Percentiles rank a stretch among this genome's conserved stretches.
Conservation (phyloP, 2,329 filamentous ascomycete species). For the Cladorrhinum sp. region DNA sequence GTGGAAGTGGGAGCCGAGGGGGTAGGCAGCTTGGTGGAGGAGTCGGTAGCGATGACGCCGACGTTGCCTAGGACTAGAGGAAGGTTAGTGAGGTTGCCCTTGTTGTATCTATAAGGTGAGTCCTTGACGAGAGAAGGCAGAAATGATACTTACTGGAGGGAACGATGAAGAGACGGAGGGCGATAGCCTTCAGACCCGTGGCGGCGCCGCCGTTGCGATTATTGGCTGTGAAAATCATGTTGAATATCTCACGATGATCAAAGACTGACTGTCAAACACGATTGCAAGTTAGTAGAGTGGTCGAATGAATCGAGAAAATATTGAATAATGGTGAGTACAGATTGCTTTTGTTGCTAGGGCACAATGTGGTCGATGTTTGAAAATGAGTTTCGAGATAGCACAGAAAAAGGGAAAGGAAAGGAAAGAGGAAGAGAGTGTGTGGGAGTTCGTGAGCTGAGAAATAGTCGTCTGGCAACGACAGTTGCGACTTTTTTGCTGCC, state of each 20-base stretch:
- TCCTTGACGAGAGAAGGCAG: not conserved
- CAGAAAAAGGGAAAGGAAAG: not conserved
- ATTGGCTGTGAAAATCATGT: conserved; percentile 2
- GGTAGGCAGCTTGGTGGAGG: not conserved
- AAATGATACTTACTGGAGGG: not conserved
- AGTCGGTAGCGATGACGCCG: not conserved
- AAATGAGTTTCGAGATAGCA: not conserved
- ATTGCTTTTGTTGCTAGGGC: not conserved
- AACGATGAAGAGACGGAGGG: not conserved
- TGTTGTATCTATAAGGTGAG: not conserved
- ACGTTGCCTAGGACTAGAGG: not conserved
- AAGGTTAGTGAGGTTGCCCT: not conserved
- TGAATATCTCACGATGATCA: conserved; percentile 6
- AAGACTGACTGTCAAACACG: conserved; percentile 1
- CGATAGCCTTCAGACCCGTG: not conserved
- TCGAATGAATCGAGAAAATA: not conserved
- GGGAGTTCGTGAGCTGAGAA: not conserved
- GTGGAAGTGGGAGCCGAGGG: not conserved
- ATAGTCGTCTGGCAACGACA: not conserved
- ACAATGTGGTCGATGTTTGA: not conserved
- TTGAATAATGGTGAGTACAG: not conserved
- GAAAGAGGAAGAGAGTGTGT: not conserved
- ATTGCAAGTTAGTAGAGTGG: not conserved
- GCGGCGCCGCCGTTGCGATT: not conserved
- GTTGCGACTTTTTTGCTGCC: not conserved